Evolutionary conservation across 768 basidiomycete genomes (phyloP).

Genomic region (Royoungia palumana): DNA sequence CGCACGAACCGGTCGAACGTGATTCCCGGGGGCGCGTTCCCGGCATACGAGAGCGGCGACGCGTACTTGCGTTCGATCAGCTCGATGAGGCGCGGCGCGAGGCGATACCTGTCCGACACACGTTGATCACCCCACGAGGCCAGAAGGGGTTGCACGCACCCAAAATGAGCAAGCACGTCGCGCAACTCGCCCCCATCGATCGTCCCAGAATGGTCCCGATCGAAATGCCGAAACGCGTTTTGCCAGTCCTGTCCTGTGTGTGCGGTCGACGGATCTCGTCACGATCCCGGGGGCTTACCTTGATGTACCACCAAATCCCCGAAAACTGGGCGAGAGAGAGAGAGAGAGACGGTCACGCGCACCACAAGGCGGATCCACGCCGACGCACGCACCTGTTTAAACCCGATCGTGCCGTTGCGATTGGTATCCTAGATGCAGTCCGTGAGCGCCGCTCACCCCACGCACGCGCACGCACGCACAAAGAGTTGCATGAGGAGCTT

Average conservation of each 20-base stretch:
- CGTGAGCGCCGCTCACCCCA: neutral
- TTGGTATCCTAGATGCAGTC: conserved; percentile 52
- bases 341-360: neutral
- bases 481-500: conserved; percentile 81
- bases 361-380: too few species aligned
- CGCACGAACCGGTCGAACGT: conserved; percentile 86
- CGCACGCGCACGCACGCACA: conserved; percentile 38
- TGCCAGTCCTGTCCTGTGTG: conserved; percentile 63
- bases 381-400: conserved; percentile 56
- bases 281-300: conserved; percentile 31
- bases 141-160: conserved; percentile 35
- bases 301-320: conserved; percentile 82
- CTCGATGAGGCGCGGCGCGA: conserved; percentile 60
- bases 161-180: conserved; percentile 71
- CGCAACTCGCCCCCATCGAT: conserved; percentile 70
- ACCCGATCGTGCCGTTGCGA: conserved; percentile 74
- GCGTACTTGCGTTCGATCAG: conserved; percentile 79
- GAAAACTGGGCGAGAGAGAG: conserved; percentile 43
- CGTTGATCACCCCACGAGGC: too few species aligned
- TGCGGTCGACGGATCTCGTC: too few species aligned
- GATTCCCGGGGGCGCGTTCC: conserved; percentile 52
- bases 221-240: conserved; percentile 78
- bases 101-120: conserved; percentile 51
- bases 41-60: conserved; percentile 33
- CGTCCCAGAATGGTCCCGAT: conserved; percentile 76